Evolutionary conservation across 306 rosid genomes (phyloP).

Genomic region (Rosa chinensis): DNA sequence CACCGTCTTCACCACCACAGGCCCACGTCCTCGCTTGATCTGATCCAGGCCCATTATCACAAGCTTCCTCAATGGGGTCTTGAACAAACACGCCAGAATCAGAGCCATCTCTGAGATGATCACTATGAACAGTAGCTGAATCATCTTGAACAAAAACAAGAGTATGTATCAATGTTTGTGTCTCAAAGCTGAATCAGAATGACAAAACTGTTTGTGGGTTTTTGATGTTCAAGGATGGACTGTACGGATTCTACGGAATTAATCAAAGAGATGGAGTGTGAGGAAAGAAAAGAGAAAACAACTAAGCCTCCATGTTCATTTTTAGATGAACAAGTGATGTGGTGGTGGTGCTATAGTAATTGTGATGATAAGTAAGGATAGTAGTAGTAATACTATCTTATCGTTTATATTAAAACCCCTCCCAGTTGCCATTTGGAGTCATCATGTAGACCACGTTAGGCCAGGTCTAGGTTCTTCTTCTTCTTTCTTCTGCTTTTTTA

Average conservation of each 20-base stretch:
- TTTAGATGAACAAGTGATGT: neutral
- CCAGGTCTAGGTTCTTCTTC: neutral
- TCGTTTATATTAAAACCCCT: neutral
- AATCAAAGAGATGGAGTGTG: neutral
- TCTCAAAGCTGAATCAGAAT: neutral
- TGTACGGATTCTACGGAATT: neutral
- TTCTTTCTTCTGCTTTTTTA: neutral
- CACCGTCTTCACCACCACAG: constrained; percentile 72
- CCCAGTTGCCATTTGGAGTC: constrained; percentile 9
- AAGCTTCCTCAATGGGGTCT: constrained; percentile 80
- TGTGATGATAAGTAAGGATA: neutral
- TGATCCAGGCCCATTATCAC: constrained; percentile 73
- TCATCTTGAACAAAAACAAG: constrained; percentile 42
- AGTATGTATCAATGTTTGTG: neutral
- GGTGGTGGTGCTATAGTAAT: neutral
- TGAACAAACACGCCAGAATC: constrained; percentile 58
- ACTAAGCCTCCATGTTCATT: neutral
- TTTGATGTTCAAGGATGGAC: neutral
- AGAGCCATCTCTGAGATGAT: constrained; percentile 60
- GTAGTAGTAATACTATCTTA: neutral
- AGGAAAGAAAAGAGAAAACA: neutral
- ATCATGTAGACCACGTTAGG: constrained; percentile 18
- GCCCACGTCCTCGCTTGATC: constrained; percentile 80
- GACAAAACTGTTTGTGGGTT: neutral
- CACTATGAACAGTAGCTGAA: constrained; percentile 58